Base-by-base conservation (phyloP, 306 rosid species). In the Lathyrus oleraceus region DNA sequence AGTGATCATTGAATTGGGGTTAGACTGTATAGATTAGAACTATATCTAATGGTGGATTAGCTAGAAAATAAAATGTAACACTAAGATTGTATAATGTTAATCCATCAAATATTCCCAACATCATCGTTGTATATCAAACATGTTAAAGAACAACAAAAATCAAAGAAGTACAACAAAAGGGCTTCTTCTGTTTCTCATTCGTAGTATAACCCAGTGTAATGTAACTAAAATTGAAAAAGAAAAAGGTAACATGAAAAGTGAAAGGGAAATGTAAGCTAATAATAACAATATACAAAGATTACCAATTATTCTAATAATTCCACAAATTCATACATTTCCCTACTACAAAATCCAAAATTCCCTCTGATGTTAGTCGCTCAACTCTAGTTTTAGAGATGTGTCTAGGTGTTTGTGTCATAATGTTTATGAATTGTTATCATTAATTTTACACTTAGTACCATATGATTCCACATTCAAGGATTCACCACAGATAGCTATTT, bases 211-310 rank as follows among this genome's bases (percentile, higher is more conserved):
- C 78, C 82, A 79, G 61, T 35, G 52, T 63, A 11, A 77, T 65
- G 72, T 49, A 72, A 70, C 61, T 73, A 85, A 79, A 38, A 23
- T 19, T 66, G 67, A 35, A 67, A 59, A 69, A n/a, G n/a, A 58
- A 61, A 57, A 62, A 58, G 69, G 71, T 49, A 63, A 82, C 81
- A 77, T 38, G 57, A n/a, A 72, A 76, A 73, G 57, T 49, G 74
- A 69, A 51, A 56, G 61, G 65, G 71, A 80, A 78, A 52, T 28
- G 62, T 65, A 78, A 85, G 75, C 84, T 77, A 89, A 73, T 80
- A 83, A 79, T 76, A 81, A 89, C 81, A 27, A 87, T 89, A 79
- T 85, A 87, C 96, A 88, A 69, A 74, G 79, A 58, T 19, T 32
- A 35, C 16, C 38, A 16, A 9, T 56, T 66, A 43, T 44, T 67